Base-by-base conservation (phyloP, 2,329 filamentous ascomycete species). In the Gnomoniopsis sp. region DNA sequence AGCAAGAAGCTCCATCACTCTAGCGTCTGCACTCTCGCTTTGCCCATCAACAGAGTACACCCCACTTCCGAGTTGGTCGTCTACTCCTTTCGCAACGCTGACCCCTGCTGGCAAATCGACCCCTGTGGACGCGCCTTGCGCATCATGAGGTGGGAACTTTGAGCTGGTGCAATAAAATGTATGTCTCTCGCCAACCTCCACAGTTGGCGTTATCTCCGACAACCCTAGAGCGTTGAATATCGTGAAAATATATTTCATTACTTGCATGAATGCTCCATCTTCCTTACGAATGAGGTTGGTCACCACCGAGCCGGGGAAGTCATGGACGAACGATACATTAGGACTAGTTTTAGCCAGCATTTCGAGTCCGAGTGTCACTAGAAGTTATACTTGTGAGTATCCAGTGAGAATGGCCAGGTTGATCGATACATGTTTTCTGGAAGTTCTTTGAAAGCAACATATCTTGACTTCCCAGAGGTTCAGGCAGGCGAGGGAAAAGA, bases 311-410 rank as follows among this genome's bases (percentile, higher is more conserved):
- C 75, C 73, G 0, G 75, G 75, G 51, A 69, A 75, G 34, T 68
- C 67, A 57, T 77, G 75, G 7, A 78, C 64, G 57, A 77, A 78
- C 1, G 67, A 67, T 14, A 78, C 69, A 6, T 71, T 70, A 0
- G 79, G 79, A 26, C 80, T 74, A 12, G 72, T 65, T 3, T 69
- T 67, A 0, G 81, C 77, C 3, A 85, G 67, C 17, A 79, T 73
- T 55, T 81, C 80, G 43, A 81, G 68, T 0, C 73, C 70, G 0
- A 85, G 71, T 11, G 77, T 78, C 63, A 79, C 38, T 41, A 41
- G 38, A 12, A 41, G 12, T 15, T n/a, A 3, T 15, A 3, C 6
- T 41, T 6, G 38, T 41, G 4, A 41, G 38, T n/a, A 41, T 8
- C 26, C 4, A 30, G 26, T 30, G 26, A 30, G 26, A 8, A 30